Evolutionary conservation across 345 rosid genomes (phyloP).

Genomic region (Tarenaya hassleriana): DNA sequence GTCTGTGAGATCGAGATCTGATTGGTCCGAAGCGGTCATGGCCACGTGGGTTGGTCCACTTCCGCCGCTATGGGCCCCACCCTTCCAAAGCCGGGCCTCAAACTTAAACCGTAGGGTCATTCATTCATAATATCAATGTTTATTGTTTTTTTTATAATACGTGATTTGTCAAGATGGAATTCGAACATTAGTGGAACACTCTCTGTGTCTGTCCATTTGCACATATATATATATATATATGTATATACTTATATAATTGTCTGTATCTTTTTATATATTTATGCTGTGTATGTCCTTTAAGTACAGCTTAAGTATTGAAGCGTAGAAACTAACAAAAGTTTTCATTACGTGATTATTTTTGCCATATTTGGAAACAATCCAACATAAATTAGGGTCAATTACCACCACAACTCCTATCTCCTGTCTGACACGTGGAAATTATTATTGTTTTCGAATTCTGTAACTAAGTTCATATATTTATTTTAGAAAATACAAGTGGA

Average conservation of each 20-base stretch:
- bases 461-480: neutral
- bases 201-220: slow-evolving; percentile 15
- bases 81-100: too few relatives aligned
- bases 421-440: slow-evolving; percentile 32
- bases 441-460: neutral
- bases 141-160: too few relatives aligned
- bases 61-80: too few relatives aligned
- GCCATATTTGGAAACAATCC: slow-evolving; percentile 29
- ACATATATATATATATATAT: slow-evolving; percentile 22
- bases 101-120: too few relatives aligned
- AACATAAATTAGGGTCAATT: slow-evolving; percentile 20
- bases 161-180: too few relatives aligned
- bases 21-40: too few relatives aligned
- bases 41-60: too few relatives aligned
- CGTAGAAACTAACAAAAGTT: slow-evolving; percentile 12
- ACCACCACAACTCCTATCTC: slow-evolving; percentile 23
- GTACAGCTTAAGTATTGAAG: slow-evolving; percentile 19
- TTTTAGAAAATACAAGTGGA: slow-evolving; percentile 19
- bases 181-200: too few relatives aligned
- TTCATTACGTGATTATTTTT: slow-evolving; percentile 16
- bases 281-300: slow-evolving; percentile 6
- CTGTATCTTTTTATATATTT: neutral
- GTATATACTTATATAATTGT: neutral
- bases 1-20: too few relatives aligned
- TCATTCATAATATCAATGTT: too few relatives aligned